Evolutionary conservation across 192 early-diverging fungal genomes (phyloP), one percentile per base, ranked within the genome.

Genomic region (Kappamyces sp.): DNA sequence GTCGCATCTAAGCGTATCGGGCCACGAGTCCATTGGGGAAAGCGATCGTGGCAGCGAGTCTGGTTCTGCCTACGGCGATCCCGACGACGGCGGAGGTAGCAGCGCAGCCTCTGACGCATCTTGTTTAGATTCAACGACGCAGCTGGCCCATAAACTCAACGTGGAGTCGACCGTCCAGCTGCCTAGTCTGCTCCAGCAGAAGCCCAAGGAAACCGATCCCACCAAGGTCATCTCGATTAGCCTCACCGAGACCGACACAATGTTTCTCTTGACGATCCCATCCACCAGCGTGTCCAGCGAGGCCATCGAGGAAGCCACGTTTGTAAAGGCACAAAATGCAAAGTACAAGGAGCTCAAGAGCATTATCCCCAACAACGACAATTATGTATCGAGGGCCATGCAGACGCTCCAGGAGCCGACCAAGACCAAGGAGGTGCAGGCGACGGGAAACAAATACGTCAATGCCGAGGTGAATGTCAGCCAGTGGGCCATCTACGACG

Each of bases 361-460:
- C 4, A 67, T 51, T 5, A 54, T 64, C n/a, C 51, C 58, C 3
- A 75, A 68, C 62, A 80, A 78, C 59, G 79, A 84, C 47, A 84
- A 81, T 52, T 79, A 72, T 49, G 66, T 72, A 2, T 66, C 77
- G 6, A 46, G 66, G 5, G 67, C 66, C 4, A 78, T 72, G 67
- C 82, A 84, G 57, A 84, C 82, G n/a, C 64, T 78, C 63, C 70
- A 71, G 50, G 41, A 66, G 3, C 63, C 74, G 7, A 41, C 55
- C 32, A 84, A 84, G 47, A 67, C 43, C 38, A 81, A 82, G 60
- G 82, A 84, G 5, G 72, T 84, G 23, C 82, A 84, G 60, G 77
- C 72, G 6, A 52, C 63, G 32, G 68, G 62, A 1, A 60, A 66
- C 23, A 73, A 72, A 47, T 34, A 40, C 50, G 67, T 58, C 1